Evolutionary conservation across 192 early-diverging fungal genomes (phyloP).

Genomic region (Allomyces macrogynus): DNA sequence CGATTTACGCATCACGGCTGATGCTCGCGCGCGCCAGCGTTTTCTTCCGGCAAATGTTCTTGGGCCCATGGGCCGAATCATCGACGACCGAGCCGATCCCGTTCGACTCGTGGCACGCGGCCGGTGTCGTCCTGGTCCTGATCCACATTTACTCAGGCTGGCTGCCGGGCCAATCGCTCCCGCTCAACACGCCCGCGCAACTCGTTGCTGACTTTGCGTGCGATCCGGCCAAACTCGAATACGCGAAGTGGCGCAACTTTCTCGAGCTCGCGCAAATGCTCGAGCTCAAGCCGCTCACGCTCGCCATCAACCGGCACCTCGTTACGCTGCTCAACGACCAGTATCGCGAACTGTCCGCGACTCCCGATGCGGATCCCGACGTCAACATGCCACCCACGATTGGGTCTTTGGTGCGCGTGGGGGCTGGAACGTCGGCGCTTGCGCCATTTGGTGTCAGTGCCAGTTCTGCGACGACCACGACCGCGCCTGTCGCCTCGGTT

Average conservation of each 20-base stretch:
- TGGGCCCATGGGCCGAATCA: background rate
- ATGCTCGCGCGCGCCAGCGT: too few species aligned
- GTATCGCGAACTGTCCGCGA: background rate
- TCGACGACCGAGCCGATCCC: background rate
- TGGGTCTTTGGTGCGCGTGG: too few species aligned
- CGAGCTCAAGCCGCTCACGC: background rate
- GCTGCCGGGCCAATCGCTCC: background rate
- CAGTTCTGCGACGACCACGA: too few species aligned
- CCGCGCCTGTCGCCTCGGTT: too few species aligned
- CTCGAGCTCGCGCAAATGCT: background rate
- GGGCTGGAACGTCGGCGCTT: too few species aligned
- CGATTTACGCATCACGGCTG: too few species aligned
- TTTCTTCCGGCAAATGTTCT: too few species aligned
- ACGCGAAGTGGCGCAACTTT: background rate
- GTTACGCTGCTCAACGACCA: background rate
- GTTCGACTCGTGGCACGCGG: background rate
- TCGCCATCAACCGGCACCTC: background rate
- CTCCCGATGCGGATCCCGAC: too few species aligned
- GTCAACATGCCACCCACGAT: too few species aligned
- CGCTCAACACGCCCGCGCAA: background rate
- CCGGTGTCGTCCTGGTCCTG: background rate
- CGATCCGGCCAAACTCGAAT: background rate
- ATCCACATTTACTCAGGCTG: background rate
- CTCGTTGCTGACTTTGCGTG: background rate
- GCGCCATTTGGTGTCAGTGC: too few species aligned